Conservation (phyloP, 2,329 filamentous ascomycete genomes). For the Pleomassaria siparia region DNA sequence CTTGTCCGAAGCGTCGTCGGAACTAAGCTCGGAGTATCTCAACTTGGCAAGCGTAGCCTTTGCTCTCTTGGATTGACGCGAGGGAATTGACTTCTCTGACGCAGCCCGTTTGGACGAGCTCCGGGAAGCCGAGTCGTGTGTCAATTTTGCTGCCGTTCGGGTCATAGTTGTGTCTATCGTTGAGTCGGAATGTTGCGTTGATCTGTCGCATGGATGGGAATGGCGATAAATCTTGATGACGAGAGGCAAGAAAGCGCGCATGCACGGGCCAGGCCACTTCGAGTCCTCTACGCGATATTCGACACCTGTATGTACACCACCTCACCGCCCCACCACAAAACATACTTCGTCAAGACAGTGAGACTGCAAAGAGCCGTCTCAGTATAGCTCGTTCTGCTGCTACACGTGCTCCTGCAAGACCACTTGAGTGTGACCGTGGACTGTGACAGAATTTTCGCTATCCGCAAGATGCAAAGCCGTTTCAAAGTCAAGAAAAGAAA, state of each 20-base stretch:
- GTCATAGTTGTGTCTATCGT: slow-evolving; percentile 26
- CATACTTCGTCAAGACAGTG: too few species aligned
- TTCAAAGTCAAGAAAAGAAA: slow-evolving; percentile 64
- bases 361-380: too few species aligned
- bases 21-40: slow-evolving; percentile 39
- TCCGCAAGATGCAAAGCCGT: slow-evolving; percentile 26
- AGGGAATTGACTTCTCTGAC: slow-evolving; percentile 27
- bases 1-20: slow-evolving; percentile 25
- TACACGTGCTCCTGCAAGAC: too few species aligned
- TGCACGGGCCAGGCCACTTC: not conserved
- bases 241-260: not conserved
- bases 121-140: slow-evolving; percentile 17
- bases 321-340: too few species aligned
- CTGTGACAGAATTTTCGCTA: not conserved
- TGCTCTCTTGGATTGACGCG: slow-evolving; percentile 39
- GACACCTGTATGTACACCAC: too few species aligned
- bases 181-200: not conserved
- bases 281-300: too few species aligned
- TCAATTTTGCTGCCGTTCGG: slow-evolving; percentile 26
- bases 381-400: too few species aligned
- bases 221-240: not conserved
- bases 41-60: slow-evolving; percentile 31
- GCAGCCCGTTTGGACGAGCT: slow-evolving; percentile 41
- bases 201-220: not conserved
- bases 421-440: too few species aligned